Evolutionary conservation across 257 asterid species (phyloP).

Genomic region (Capsicum pubescens): DNA sequence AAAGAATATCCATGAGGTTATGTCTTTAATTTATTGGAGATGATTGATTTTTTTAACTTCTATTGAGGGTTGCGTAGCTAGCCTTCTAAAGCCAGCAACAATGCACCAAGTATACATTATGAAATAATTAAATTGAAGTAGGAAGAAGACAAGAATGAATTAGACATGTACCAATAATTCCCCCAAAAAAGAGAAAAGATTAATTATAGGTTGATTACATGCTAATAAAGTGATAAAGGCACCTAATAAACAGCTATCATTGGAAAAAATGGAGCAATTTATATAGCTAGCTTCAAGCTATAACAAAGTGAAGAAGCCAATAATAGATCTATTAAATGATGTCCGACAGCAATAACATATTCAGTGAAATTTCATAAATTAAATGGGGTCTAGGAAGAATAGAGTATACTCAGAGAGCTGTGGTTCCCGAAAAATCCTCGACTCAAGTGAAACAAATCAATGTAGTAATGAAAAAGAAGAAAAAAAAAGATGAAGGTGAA

Average conservation of each 20-base stretch:
- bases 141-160: background rate
- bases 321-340: background rate
- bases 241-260: background rate
- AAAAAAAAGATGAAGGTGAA: no score
- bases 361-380: no score
- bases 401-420: no score
- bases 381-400: no score
- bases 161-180: background rate
- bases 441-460: no score
- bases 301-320: background rate
- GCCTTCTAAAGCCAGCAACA: slow-evolving; percentile 12
- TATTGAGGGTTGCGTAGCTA: background rate
- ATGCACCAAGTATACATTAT: background rate
- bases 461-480: no score
- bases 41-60: background rate
- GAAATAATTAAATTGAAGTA: background rate
- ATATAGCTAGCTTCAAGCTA: background rate
- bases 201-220: background rate
- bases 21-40: no score
- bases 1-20: background rate
- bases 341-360: no score
- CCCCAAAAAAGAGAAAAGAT: background rate
- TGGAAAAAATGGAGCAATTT: background rate
- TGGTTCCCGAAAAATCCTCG: no score
- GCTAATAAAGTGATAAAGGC: background rate